Conservation (phyloP, 148 eudicot species). For the Cornus florida region DNA sequence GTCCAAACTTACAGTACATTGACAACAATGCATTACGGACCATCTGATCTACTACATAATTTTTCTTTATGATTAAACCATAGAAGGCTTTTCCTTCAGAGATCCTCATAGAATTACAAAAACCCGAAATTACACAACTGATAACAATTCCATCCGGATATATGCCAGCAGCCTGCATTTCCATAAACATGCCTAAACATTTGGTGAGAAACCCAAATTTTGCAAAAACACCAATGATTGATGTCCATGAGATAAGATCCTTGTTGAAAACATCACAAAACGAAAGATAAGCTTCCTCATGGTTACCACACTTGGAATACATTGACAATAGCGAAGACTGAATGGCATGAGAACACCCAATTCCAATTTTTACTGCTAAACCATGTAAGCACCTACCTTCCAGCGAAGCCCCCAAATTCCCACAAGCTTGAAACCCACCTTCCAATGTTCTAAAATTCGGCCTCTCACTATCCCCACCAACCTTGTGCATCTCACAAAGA, state of each 20-base stretch:
- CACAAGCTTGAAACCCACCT: conserved; percentile 78
- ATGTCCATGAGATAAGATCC: conserved; percentile 72
- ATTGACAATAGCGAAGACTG: conserved; percentile 59
- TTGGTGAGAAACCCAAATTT: conserved; percentile 32
- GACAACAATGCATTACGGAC: conserved; percentile 53
- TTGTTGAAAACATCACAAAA: conserved; percentile 47
- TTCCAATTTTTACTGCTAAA: conserved; percentile 55
- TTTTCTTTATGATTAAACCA: conserved; percentile 53
- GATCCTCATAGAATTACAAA: conserved; percentile 38
- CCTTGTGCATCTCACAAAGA: conserved; percentile 56
- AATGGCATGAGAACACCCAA: conserved; percentile 26
- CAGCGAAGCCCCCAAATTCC: conserved; percentile 43
- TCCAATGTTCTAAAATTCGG: conserved; percentile 71
- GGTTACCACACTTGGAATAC: conserved; percentile 62
- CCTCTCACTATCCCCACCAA: conserved; percentile 36
- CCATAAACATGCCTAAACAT: conserved; percentile 43
- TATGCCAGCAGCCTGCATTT: conserved; percentile 49
- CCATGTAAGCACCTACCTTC: conserved; percentile 68
- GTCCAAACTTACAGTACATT: conserved; percentile 68
- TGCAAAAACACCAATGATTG: conserved; percentile 53
- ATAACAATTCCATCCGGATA: conserved; percentile 56
- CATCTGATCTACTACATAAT: conserved; percentile 32
- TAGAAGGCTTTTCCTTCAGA: conserved; percentile 64
- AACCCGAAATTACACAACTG: conserved; percentile 54
- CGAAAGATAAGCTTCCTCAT: conserved; percentile 40